Evolutionary conservation across 495 filamentous ascomycete species (phyloP).

Genomic region (Penicillium nucicola): DNA sequence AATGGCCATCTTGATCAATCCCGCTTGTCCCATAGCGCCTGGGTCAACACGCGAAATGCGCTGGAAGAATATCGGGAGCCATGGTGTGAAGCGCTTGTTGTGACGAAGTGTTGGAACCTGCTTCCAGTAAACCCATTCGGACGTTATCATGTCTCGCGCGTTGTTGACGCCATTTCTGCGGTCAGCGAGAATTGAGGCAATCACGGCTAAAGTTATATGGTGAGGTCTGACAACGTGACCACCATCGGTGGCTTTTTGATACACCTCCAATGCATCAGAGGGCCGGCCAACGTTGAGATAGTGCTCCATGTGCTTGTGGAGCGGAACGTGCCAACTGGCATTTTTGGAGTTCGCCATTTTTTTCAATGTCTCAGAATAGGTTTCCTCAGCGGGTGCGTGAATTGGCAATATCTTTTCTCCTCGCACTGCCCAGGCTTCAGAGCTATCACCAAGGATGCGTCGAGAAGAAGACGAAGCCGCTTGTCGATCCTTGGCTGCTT

Average conservation of each 20-base stretch:
- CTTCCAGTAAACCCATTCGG: conserved; percentile 22
- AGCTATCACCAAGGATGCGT: conserved; percentile 32
- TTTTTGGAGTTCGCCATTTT: conserved; percentile 24
- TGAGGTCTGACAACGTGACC: conserved; percentile 27
- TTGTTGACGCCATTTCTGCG: conserved; percentile 19
- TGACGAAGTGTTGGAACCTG: conserved; percentile 4
- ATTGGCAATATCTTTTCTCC: conserved; percentile 14
- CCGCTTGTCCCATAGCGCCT: conserved; percentile 8
- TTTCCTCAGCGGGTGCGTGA: conserved; percentile 9
- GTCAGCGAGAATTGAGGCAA: conserved; percentile 33
- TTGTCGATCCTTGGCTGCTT: conserved; percentile 35
- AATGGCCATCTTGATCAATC: conserved; percentile 34
- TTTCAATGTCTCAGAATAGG: conserved; percentile 24
- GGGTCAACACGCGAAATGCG: conserved; percentile 29
- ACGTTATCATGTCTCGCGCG: conserved; percentile 30
- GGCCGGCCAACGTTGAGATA: conserved; percentile 37
- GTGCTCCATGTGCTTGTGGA: conserved; percentile 37
- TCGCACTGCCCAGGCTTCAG: conserved; percentile 9
- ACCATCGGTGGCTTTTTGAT: conserved; percentile 22
- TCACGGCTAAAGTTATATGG: conserved; percentile 36
- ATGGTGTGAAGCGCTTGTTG: conserved; percentile 16
- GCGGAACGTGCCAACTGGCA: conserved; percentile 30
- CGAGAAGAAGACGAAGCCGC: conserved; percentile 30
- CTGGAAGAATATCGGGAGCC: conserved; percentile 39
- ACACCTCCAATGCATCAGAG: conserved; percentile 25